Conservation (phyloP, 2,329 filamentous ascomycete genomes). For the Ophiocordyceps australis region DNA sequence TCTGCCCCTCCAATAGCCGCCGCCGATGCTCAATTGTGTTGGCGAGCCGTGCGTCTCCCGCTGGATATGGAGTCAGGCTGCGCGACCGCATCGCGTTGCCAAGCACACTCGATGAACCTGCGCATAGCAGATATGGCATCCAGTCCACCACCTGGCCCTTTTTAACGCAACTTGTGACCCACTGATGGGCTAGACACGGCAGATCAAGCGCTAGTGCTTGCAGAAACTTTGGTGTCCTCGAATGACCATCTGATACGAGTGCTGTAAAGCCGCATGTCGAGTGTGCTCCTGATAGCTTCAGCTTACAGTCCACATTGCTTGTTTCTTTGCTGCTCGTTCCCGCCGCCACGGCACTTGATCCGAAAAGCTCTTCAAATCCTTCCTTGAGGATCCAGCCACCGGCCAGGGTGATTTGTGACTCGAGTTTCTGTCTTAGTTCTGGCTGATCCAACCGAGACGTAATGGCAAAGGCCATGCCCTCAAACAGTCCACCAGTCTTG, state of each 20-base stretch:
- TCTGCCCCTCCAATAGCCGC: conserved; percentile 43
- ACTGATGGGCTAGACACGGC: conserved; percentile 68
- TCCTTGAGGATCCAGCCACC: conserved; percentile 55
- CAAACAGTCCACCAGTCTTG: conserved; percentile 34
- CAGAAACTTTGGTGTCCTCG: conserved; percentile 79
- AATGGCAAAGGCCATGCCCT: conserved; percentile 74
- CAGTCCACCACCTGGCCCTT: conserved; percentile 49
- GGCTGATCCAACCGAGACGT: conserved; percentile 40
- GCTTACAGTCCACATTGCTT: conserved; percentile 65
- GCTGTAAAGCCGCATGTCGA: conserved; percentile 56
- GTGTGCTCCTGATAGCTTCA: conserved; percentile 36
- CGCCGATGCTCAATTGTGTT: conserved; percentile 41
- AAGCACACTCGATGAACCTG: conserved; percentile 62
- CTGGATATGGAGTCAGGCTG: conserved; percentile 42
- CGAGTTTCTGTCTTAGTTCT: conserved; percentile 26
- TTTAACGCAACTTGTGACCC: conserved; percentile 57
- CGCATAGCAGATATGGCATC: conserved; percentile 67
- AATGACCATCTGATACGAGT: conserved; percentile 71
- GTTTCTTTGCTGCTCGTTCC: conserved; percentile 55
- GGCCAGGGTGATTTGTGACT: conserved; percentile 44
- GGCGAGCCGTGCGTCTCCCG: conserved; percentile 32
- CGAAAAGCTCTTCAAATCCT: conserved; percentile 72
- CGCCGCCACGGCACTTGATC: conserved; percentile 53
- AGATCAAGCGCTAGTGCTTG: conserved; percentile 82
- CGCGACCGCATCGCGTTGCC: conserved; percentile 64